Conservation (phyloP, 345 rosid species). For the Triadica sebifera region DNA sequence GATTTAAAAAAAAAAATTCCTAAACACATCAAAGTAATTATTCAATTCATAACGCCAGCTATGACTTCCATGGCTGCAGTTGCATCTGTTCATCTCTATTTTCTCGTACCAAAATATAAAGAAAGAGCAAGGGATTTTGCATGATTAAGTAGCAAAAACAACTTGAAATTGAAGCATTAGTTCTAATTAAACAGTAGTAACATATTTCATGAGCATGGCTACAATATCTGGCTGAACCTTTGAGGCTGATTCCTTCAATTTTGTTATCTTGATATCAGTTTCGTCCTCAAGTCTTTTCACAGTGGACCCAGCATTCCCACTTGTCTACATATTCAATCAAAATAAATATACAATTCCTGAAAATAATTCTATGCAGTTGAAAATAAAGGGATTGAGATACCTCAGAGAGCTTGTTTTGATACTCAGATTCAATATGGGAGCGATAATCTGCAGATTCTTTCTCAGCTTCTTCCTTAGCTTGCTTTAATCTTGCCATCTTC, state of each 20-base stretch:
- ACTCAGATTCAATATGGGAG: constrained; percentile 36
- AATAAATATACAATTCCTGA: too few relatives aligned
- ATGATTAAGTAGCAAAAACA: background rate
- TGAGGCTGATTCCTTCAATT: constrained; percentile 34
- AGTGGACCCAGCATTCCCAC: constrained; percentile 41
- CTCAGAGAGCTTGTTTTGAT: constrained; percentile 36
- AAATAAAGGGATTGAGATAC: constrained; percentile 5
- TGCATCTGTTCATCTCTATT: background rate
- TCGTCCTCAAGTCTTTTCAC: constrained; percentile 43
- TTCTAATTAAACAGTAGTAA: constrained; percentile 9
- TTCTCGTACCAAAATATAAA: too few relatives aligned
- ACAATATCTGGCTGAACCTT: constrained; percentile 28
- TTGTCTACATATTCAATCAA: constrained; percentile 25
- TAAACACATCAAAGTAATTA: background rate
- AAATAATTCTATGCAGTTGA: background rate
- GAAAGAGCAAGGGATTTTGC: too few relatives aligned
- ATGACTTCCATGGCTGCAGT: background rate
- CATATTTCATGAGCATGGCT: constrained; percentile 36
- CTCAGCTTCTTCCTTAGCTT: constrained; percentile 60
- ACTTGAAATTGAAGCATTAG: too few relatives aligned
- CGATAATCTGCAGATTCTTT: constrained; percentile 37
- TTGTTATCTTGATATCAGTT: constrained; percentile 33
- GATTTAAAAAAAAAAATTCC: background rate
- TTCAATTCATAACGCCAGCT: background rate
- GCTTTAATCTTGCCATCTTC: constrained; percentile 44